Conservation (phyloP, 805 yeast genomes). For the Tetrapisispora fleetii region DNA sequence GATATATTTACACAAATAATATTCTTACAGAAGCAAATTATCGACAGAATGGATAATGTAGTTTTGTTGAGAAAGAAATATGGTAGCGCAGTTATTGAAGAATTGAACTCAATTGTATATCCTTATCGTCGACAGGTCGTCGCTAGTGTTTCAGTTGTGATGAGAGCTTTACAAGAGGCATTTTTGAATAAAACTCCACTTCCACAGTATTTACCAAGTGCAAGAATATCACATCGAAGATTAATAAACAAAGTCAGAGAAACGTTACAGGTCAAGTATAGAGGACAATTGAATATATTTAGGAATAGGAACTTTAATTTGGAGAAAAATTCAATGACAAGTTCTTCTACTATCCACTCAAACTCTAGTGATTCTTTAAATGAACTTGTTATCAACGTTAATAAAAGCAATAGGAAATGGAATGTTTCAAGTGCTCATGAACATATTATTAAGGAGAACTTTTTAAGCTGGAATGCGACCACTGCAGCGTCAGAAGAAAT, state of each 20-base stretch:
- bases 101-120: constrained; percentile 31
- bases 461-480: constrained; percentile 44
- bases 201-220: constrained; percentile 43
- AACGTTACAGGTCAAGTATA: constrained; percentile 25
- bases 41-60: constrained; percentile 39
- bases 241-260: constrained; percentile 36
- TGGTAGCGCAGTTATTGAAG: constrained; percentile 40
- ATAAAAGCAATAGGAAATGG: background rate
- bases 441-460: constrained; percentile 29
- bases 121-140: constrained; percentile 38
- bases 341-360: background rate
- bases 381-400: background rate
- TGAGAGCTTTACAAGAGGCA: constrained; percentile 37
- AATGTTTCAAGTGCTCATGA: constrained; percentile 18
- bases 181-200: constrained; percentile 36
- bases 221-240: constrained; percentile 39
- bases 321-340: background rate
- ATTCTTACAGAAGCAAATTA: constrained; percentile 36
- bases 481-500: constrained; percentile 41
- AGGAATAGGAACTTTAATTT: background rate
- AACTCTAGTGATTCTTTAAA: constrained; percentile 18
- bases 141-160: constrained; percentile 31
- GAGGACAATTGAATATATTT: background rate
- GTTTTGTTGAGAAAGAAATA: constrained; percentile 33
- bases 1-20: constrained; percentile 36